Conservation (phyloP, 441 rosid genomes). For the Corymbia citriodora region DNA sequence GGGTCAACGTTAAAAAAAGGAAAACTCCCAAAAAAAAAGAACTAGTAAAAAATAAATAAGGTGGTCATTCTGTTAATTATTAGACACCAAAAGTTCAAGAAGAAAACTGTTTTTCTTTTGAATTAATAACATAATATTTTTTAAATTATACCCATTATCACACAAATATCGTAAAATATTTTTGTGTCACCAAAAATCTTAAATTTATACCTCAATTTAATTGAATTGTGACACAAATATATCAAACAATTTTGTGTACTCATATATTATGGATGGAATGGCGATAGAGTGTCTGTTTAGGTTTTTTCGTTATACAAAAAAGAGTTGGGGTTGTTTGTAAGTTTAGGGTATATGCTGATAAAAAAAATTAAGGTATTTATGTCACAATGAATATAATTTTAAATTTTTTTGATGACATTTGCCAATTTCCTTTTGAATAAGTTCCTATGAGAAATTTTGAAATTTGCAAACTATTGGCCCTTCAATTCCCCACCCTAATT, state of each 20-base stretch:
- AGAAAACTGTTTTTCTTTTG: background rate
- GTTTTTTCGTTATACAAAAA: rapidly evolving
- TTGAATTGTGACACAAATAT: too few species aligned
- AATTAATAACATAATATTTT: too few species aligned
- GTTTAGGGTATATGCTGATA: rapidly evolving
- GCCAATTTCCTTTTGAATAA: background rate
- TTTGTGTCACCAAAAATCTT: too few species aligned
- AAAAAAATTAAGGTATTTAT: too few species aligned
- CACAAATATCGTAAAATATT: rapidly evolving
- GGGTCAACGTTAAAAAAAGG: background rate
- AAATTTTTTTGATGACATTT: too few species aligned
- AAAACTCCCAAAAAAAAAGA: rapidly evolving
- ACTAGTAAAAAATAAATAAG: background rate
- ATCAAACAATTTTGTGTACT: rapidly evolving
- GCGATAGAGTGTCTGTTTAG: too few species aligned
- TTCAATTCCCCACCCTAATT: background rate
- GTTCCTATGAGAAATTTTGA: background rate
- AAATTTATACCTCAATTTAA: too few species aligned
- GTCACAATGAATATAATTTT: rapidly evolving
- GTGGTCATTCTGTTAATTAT: background rate
- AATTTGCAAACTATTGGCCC: background rate
- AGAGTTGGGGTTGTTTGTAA: rapidly evolving
- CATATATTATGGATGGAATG: too few species aligned
- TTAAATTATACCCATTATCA: rapidly evolving
- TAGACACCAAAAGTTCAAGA: background rate